A percentile compares a stretch with the other conserved stretches of the same genome.
These are phyloP conservation scores for Crithidia expoeki DNA, from an alignment of 208 protist species.

Conservation along the genomic window DNA sequence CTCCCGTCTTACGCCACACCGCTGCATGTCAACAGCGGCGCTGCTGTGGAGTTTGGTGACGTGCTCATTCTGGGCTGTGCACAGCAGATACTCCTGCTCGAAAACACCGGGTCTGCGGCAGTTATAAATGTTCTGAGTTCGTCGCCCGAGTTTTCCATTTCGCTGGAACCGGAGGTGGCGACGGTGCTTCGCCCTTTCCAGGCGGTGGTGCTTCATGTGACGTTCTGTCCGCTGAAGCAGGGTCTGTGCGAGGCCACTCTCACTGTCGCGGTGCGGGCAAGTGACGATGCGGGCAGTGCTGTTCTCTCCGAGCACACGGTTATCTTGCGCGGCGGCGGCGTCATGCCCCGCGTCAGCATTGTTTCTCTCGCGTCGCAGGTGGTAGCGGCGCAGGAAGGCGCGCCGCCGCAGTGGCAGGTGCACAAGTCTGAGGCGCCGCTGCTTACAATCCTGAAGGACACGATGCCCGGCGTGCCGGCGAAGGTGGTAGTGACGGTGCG, in stretches of 20 bases:
- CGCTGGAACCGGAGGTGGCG: conserved; percentile 28
- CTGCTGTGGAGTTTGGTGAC: conserved; percentile 22
- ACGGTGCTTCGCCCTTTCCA: conserved; percentile 46
- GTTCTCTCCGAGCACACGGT: conserved; percentile 67
- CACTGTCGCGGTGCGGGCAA: conserved; percentile 51
- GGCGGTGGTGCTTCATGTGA: conserved; percentile 47
- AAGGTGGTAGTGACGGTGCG: conserved; percentile 53
- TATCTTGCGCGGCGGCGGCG: conserved; percentile 52
- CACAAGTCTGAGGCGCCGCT: conserved; percentile 33
- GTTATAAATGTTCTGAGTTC: conserved; percentile 63
- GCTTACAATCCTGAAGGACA: conserved; percentile 61
- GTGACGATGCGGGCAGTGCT: conserved; percentile 28
- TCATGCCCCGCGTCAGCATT: conserved; percentile 74
- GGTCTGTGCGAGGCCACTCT: conserved; percentile 52
- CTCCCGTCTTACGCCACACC: conserved; percentile 13
- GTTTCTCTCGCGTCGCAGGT: conserved; percentile 50
- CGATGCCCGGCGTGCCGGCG: conserved; percentile 58
- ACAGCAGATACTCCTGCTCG: conserved; percentile 54
- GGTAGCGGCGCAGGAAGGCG: conserved; percentile 45
- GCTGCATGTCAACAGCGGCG: conserved; percentile 1
- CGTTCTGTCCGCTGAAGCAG: conserved; percentile 67
- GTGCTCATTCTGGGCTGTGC: conserved; percentile 50
- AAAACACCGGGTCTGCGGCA: conserved; percentile 81
- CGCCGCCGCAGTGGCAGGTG: conserved; percentile 41
- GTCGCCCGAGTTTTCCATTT: conserved; percentile 55